These are phyloP conservation scores for Dittrichia graveolens DNA, from an alignment of 129 eudicot species.

Conservation along the genomic window DNA sequence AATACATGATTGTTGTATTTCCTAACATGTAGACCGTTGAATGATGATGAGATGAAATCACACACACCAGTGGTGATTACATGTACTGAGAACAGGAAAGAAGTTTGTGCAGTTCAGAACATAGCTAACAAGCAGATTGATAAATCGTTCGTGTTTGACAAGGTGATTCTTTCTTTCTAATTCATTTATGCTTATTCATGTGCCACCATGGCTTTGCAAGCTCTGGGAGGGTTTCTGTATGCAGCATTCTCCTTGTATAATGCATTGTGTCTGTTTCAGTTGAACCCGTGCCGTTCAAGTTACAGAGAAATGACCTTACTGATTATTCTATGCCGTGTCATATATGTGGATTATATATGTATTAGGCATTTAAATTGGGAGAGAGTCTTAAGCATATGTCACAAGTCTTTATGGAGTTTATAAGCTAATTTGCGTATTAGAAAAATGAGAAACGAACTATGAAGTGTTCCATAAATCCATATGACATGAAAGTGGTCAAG, in stretches of 20 bases:
- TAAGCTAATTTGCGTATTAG: not conserved
- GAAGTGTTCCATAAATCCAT: not conserved
- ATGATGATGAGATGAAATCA: slow-evolving; percentile 71
- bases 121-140: slow-evolving; percentile 97
- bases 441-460: not conserved
- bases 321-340: not conserved
- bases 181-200: not conserved
- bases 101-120: slow-evolving; percentile 84
- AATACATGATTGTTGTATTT: slow-evolving; percentile 13
- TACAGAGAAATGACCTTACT: not conserved
- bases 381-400: not conserved
- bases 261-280: not conserved
- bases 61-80: slow-evolving; percentile 90
- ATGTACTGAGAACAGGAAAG: slow-evolving; percentile 82
- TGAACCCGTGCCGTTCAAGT: slow-evolving; percentile 4
- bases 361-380: not conserved
- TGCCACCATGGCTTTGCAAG: not conserved
- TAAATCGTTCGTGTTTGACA: slow-evolving; percentile 80
- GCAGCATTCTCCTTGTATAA: not conserved
- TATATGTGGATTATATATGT: slow-evolving; percentile 1
- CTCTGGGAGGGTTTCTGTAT: no score
- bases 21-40: slow-evolving; percentile 65
- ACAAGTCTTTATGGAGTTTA: slow-evolving; percentile 5
- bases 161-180: slow-evolving; percentile 43
- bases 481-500: not conserved